Percentiles rank a stretch among this genome's conserved stretches.
Evolutionary conservation across 2,329 filamentous ascomycete genomes (phyloP).

Genomic region (Arthrobotrys sphaeroides): DNA sequence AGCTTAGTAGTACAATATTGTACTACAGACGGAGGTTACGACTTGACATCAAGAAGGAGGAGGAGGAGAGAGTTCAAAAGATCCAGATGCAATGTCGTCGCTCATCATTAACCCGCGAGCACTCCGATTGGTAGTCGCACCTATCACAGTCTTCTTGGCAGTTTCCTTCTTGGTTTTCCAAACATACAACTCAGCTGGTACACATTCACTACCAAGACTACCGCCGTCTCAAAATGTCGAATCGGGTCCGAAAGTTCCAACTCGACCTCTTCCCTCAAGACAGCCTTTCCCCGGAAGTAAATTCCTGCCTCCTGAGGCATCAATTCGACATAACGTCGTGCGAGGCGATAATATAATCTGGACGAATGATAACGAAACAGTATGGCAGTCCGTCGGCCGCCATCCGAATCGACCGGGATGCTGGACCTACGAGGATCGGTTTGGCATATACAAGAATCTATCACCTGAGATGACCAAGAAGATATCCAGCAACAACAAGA

Average conservation of each 20-base stretch:
- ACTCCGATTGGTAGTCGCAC: conserved; percentile 5
- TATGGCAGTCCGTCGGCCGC: conserved; percentile 46
- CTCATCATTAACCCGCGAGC: background rate
- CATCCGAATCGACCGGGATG: conserved; percentile 26
- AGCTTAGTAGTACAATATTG: no score
- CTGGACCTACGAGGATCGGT: conserved; percentile 46
- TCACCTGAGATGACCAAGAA: background rate
- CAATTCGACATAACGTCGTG: conserved; percentile 27
- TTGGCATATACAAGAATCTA: conserved; percentile 11
- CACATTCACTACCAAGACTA: background rate
- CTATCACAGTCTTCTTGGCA: background rate
- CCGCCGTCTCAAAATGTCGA: no score
- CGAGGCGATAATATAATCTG: conserved; percentile 34
- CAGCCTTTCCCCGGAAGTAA: no score
- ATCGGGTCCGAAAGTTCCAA: background rate
- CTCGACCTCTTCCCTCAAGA: background rate
- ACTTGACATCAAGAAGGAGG: no score
- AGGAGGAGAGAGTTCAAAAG: no score
- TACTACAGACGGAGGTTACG: no score
- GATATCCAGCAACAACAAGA: conserved; percentile 28
- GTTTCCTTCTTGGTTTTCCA: background rate
- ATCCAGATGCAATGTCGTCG: conserved; percentile 8
- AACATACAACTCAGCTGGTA: background rate
- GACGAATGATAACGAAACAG: conserved; percentile 24
- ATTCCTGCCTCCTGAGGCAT: conserved; percentile 29